phyloP scores from a whole-genome alignment of 169 alveolate species.

The Condylostoma magnum region DNA sequence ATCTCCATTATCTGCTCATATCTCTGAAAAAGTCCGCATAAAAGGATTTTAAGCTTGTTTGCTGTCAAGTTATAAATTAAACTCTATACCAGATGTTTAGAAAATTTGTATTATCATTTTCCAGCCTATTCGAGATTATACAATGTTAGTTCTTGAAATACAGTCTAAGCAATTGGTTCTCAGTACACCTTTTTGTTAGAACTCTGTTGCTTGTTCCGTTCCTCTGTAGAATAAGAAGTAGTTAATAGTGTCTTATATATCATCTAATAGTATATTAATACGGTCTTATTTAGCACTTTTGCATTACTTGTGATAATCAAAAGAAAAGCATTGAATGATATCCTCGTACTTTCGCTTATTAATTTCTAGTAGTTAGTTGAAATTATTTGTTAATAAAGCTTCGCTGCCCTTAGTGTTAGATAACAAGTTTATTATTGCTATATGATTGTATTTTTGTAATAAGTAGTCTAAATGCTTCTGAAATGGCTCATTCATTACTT shows the following conservation, averaged over 20 bases:
- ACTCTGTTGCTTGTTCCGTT: conserved; percentile 36
- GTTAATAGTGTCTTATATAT: conserved; percentile 31
- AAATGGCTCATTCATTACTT: conserved; percentile 28
- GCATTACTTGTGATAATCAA: conserved; percentile 30
- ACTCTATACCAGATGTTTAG: background rate
- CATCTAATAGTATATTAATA: conserved; percentile 22
- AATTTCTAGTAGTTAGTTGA: too few relatives aligned
- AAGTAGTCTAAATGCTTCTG: conserved; percentile 42
- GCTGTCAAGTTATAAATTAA: too few relatives aligned
- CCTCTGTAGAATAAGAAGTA: conserved; percentile 43
- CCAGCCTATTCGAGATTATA: conserved; percentile 91
- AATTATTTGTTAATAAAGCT: conserved; percentile 38
- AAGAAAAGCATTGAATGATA: too few relatives aligned
- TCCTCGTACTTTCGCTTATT: too few relatives aligned
- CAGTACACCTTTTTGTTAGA: conserved; percentile 91
- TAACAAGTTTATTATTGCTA: conserved; percentile 43
- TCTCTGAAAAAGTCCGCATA: conserved; percentile 52
- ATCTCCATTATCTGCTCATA: conserved; percentile 95
- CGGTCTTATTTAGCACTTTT: conserved; percentile 27
- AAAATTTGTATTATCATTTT: background rate
- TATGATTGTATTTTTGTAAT: conserved; percentile 34
- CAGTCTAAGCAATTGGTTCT: conserved; percentile 98
- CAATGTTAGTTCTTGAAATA: conserved; percentile 95
- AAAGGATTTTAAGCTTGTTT: conserved; percentile 17
- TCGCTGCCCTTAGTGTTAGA: conserved; percentile 35